Evolutionary conservation across 805 yeast genomes (phyloP), one percentile per base, ranked within the genome.

Genomic region (Metschnikowia borealis): DNA sequence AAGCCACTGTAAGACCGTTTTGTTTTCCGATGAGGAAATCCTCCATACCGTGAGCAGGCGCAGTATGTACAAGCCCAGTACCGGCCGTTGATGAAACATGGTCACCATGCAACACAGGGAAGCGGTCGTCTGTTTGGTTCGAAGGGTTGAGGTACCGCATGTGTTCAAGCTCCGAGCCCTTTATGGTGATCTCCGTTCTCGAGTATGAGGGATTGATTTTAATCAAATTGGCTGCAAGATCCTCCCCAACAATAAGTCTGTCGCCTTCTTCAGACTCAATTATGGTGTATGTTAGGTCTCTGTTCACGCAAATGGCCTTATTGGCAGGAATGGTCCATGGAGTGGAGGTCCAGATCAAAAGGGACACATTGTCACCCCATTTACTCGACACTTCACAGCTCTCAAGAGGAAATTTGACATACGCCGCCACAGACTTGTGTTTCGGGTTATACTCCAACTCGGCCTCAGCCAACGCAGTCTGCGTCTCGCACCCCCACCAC

Each of bases 11-110:
- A 20, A 94, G 73, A 0, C 74, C 74, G 54, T 85, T 68, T 20
- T 72, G 66, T 50, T 78, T 65, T 33, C 96, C 92, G 34, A 85
- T 75, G 6, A 84, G 61, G 63, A 88, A 91, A 71, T 94, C 99
- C 57, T 94, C 99, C 60, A 83, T 80, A 60, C 99, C 99, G 65
- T 94, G 99, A 0, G 97, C 98, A 1, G 99, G 98, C 0, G 99
- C 98, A 18, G 89, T 87, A 63, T 94, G 99, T 1, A 94, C 99
- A 13, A 94, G 70, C 2, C 99, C 99, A 0, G 99, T 89, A 66
- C 99, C 99, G 0, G 94, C 82, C 0, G 78, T 57, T 50, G 80
- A 79, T 0, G 89, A 82, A 11, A 95, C 98, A 66, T 91, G 96
- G 48, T 78, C 81, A 5, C 94, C 97, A 50, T 81, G 84, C 3